These are phyloP conservation scores for Lecanosticta acicola DNA, from an alignment of 2,329 filamentous ascomycete species.

Conservation along the genomic window DNA sequence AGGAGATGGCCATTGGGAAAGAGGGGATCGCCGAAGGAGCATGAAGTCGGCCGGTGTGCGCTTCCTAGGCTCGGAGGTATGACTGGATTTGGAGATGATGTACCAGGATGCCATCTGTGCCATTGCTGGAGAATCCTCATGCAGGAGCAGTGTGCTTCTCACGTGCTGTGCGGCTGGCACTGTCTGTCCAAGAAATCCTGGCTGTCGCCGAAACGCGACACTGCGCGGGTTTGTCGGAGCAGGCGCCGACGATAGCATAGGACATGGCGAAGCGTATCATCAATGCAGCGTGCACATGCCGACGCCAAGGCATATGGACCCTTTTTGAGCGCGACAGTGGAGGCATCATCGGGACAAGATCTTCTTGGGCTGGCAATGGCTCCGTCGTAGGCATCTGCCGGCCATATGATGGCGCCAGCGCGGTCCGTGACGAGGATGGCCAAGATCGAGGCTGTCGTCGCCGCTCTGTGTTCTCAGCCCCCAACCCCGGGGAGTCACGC, in stretches of 20 bases:
- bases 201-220: neutral
- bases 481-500: too few species aligned
- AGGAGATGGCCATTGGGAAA: neutral
- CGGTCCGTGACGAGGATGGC: too few species aligned
- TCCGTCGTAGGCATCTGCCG: too few species aligned
- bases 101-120: slow-evolving; percentile 2
- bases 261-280: neutral
- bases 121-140: slow-evolving; percentile 1
- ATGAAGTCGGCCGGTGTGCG: slow-evolving; percentile 6
- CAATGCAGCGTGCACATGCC: neutral
- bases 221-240: neutral
- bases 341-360: too few species aligned
- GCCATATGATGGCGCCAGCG: too few species aligned
- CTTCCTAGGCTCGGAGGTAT: slow-evolving; percentile 12
- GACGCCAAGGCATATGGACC: too few species aligned
- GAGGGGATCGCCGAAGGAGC: slow-evolving; percentile 14
- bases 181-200: too few species aligned
- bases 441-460: too few species aligned
- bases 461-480: too few species aligned
- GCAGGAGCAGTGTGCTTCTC: neutral
- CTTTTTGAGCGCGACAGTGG: too few species aligned
- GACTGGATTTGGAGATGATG: slow-evolving; percentile 11
- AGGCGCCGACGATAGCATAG: neutral
- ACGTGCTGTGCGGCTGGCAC: neutral
- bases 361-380: too few species aligned